phyloP scores from a whole-genome alignment of 257 asterid genomes.

The Forsythia viridissima region DNA sequence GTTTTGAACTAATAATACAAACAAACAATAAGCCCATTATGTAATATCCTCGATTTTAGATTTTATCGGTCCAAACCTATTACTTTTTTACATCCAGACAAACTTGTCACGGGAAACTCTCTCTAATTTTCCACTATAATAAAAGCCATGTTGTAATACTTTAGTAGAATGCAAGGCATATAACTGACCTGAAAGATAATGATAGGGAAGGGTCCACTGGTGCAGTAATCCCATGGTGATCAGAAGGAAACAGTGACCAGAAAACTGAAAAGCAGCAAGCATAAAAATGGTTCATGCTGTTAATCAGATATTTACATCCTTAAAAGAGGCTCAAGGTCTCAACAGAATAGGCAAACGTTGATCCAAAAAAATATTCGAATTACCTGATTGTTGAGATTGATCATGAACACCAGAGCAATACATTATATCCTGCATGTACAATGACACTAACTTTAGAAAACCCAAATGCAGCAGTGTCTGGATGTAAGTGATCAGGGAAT shows the following conservation, averaged over 20 bases:
- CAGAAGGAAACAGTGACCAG: conserved; percentile 81
- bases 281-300: conserved; percentile 1
- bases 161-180: neutral
- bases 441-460: conserved; percentile 13
- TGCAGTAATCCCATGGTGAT: conserved; percentile 55
- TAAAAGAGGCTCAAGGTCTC: neutral
- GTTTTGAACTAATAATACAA: conserved; percentile 44
- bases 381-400: conserved; percentile 73
- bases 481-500: neutral
- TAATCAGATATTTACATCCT: conserved; percentile 2
- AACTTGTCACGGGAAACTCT: neutral
- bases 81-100: too few relatives aligned
- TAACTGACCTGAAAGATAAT: conserved; percentile 71
- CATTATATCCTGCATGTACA: conserved; percentile 60
- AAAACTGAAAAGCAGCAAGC: conserved; percentile 55
- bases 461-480: neutral
- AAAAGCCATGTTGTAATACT: neutral
- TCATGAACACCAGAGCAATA: conserved; percentile 59
- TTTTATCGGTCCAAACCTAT: neutral
- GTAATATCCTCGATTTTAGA: neutral
- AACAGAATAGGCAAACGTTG: neutral
- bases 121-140: neutral
- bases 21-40: conserved; percentile 6
- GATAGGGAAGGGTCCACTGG: conserved; percentile 83
- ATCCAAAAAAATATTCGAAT: conserved; percentile 1